Evolutionary conservation across 1,139 yeast genomes (phyloP).

Genomic region (Magnusiomyces sp.): DNA sequence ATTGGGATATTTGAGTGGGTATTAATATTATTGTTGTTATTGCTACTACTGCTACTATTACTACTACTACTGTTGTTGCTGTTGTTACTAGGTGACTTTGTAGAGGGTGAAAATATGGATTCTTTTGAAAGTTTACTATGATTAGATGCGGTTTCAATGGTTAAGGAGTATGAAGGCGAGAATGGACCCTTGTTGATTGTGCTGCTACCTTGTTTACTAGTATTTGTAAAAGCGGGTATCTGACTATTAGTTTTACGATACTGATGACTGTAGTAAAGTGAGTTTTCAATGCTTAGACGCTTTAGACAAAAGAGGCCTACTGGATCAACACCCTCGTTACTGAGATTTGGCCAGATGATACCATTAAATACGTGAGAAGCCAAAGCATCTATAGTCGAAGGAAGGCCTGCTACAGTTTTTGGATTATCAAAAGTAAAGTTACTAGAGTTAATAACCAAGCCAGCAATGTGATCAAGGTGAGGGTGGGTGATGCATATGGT

Average conservation of each 20-base stretch:
- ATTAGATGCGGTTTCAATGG: not conserved
- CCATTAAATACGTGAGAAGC: constrained; percentile 60
- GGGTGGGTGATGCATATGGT: constrained; percentile 67
- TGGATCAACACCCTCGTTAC: constrained; percentile 31
- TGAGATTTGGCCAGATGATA: constrained; percentile 69
- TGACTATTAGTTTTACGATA: too few species aligned
- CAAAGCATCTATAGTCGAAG: constrained; percentile 46
- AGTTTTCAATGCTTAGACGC: too few species aligned
- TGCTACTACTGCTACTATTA: not conserved
- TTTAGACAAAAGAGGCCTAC: constrained; percentile 23
- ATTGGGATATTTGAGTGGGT: not conserved
- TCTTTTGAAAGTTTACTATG: not conserved
- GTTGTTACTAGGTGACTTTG: not conserved
- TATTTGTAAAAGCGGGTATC: too few species aligned
- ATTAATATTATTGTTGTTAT: not conserved
- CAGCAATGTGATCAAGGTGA: constrained; percentile 73
- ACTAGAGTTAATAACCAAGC: constrained; percentile 65
- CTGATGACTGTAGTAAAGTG: too few species aligned
- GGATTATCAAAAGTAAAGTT: constrained; percentile 35
- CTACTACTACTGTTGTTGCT: not conserved
- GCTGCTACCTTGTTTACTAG: constrained; percentile 10
- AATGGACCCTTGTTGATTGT: constrained; percentile 1
- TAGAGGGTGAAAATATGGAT: not conserved
- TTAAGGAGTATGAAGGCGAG: not conserved
- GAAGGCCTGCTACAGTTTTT: constrained; percentile 47